These are phyloP conservation scores for Tolypocladium album DNA, from an alignment of 2,329 filamentous ascomycete species.

Conservation along the genomic window DNA sequence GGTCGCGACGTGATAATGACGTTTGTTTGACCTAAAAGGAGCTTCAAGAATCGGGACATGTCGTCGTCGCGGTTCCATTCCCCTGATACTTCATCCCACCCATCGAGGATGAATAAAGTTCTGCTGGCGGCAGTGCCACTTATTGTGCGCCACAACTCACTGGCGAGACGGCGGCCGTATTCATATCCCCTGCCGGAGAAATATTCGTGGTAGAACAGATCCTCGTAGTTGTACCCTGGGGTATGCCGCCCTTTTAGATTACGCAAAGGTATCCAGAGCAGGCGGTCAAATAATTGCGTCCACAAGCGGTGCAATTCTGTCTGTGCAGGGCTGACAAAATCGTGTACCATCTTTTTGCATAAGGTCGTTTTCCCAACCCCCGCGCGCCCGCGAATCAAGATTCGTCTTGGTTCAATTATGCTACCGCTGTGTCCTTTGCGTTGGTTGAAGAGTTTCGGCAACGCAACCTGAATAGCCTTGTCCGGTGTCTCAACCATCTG, in stretches of 20 bases:
- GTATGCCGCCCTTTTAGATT: constrained; percentile 14
- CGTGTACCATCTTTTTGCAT: constrained; percentile 29
- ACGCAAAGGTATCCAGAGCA: constrained; percentile 28
- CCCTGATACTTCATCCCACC: constrained; percentile 28
- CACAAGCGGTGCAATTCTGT: constrained; percentile 2
- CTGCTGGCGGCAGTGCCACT: constrained; percentile 1
- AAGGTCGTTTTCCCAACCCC: constrained; percentile 29
- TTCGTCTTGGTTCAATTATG: constrained; percentile 13
- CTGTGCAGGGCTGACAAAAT: constrained; percentile 12
- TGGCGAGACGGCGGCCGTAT: constrained; percentile 6
- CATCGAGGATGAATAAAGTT: constrained; percentile 30
- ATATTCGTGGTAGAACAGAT: constrained; percentile 17
- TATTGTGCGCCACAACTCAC: constrained; percentile 7
- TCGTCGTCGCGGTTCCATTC: constrained; percentile 4
- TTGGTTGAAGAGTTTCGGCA: constrained; percentile 16
- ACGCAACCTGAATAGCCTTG: constrained; percentile 10
- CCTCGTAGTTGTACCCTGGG: constrained; percentile 10
- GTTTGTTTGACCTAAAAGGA: constrained; percentile 20
- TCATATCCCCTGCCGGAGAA: constrained; percentile 8
- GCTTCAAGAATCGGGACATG: constrained; percentile 12
- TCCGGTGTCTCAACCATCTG: constrained; percentile 14
- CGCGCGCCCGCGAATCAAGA: constrained; percentile 24
- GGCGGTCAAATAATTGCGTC: constrained; percentile 18
- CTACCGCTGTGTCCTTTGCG: constrained; percentile 8
- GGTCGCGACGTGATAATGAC: constrained; percentile 31